Evolutionary conservation across 164 flowering plant species (phyloP).

Genomic region (Akebia trifoliata): DNA sequence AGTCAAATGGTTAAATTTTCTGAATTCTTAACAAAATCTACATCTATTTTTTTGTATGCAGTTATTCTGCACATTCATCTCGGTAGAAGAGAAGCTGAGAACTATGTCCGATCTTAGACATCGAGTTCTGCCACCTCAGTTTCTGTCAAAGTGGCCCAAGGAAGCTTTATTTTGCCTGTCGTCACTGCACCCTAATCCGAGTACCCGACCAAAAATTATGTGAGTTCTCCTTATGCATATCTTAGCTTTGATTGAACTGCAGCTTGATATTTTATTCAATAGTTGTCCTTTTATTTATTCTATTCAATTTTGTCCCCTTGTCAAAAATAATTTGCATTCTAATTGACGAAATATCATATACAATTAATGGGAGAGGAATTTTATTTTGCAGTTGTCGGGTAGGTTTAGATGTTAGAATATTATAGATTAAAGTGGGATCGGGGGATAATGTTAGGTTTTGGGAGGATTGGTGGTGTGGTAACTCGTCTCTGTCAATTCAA

Average conservation of each 20-base stretch:
- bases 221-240: slow-evolving; percentile 17
- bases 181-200: slow-evolving; percentile 91
- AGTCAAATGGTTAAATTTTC: background rate
- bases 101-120: slow-evolving; percentile 89
- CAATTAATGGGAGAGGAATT: too few species aligned
- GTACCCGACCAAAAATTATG: slow-evolving; percentile 77
- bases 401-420: too few species aligned
- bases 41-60: slow-evolving; percentile 27
- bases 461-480: too few species aligned
- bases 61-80: slow-evolving; percentile 76
- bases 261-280: background rate
- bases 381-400: too few species aligned
- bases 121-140: slow-evolving; percentile 88
- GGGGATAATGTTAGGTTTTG: too few species aligned
- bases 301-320: background rate
- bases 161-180: slow-evolving; percentile 95
- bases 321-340: too few species aligned
- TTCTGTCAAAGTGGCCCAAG: slow-evolving; percentile 87
- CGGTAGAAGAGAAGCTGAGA: slow-evolving; percentile 71
- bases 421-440: too few species aligned
- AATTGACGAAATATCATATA: too few species aligned
- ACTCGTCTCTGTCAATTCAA: too few species aligned
- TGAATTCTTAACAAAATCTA: background rate
- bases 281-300: background rate
- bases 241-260: background rate